These are phyloP conservation scores for Talaromyces pinophilus DNA, from an alignment of 2,329 filamentous ascomycete genomes.

Conservation along the genomic window DNA sequence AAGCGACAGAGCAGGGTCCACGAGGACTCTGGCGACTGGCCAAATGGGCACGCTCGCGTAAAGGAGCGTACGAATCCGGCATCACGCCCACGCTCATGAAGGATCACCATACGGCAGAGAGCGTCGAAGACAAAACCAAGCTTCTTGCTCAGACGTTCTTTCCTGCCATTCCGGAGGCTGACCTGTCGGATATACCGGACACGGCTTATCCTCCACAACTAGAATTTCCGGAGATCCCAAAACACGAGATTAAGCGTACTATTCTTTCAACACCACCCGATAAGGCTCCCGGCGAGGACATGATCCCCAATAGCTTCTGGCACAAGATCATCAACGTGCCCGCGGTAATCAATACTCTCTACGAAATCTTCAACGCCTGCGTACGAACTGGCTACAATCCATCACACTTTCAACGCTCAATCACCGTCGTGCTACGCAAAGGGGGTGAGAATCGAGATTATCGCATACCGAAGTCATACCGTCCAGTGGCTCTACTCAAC, in stretches of 20 bases:
- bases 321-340: not conserved
- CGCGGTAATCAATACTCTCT: not conserved
- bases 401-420: not conserved
- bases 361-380: not conserved
- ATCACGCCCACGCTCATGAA: not conserved
- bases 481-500: not conserved
- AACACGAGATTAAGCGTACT: not conserved
- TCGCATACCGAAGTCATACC: not conserved
- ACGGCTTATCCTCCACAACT: not conserved
- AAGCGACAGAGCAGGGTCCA: conserved; percentile 26
- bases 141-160: not conserved
- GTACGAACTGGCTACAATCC: not conserved
- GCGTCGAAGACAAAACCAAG: not conserved
- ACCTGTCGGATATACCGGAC: not conserved
- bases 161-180: not conserved
- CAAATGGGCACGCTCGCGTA: conserved; percentile 28
- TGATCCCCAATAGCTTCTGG: not conserved
- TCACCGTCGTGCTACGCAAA: not conserved
- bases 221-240: not conserved
- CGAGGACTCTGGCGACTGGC: conserved; percentile 29
- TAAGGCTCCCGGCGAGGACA: not conserved
- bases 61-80: not conserved
- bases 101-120: not conserved
- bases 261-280: not conserved
- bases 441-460: not conserved